Evolutionary conservation across 2,329 filamentous ascomycete species (phyloP).

Genomic region (Colletotrichum brevisporum): DNA sequence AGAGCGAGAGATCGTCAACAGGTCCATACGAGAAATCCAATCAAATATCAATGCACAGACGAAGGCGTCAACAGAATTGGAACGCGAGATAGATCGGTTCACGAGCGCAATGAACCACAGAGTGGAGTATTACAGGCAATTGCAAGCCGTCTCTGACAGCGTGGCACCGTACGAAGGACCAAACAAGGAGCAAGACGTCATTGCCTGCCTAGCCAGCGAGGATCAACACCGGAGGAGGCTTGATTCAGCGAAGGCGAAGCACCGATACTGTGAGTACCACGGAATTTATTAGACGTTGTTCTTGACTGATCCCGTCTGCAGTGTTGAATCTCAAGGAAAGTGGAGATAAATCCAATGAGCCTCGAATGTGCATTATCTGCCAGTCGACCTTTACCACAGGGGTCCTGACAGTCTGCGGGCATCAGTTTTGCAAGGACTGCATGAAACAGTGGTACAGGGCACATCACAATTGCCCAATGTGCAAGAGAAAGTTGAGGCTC

Average conservation of each 20-base stretch:
- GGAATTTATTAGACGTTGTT: no score
- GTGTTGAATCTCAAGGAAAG: slow-evolving; percentile 68
- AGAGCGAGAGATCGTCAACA: slow-evolving; percentile 76
- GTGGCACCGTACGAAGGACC: slow-evolving; percentile 81
- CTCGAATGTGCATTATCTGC: slow-evolving; percentile 89
- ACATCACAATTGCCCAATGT: slow-evolving; percentile 85
- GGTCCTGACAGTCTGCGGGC: slow-evolving; percentile 87
- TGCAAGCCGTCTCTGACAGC: slow-evolving; percentile 92
- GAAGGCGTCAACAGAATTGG: slow-evolving; percentile 64
- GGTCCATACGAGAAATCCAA: slow-evolving; percentile 74
- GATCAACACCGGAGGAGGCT: slow-evolving; percentile 70
- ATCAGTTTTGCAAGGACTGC: slow-evolving; percentile 93
- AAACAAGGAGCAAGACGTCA: slow-evolving; percentile 65
- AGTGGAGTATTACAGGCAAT: slow-evolving; percentile 89
- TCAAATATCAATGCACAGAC: slow-evolving; percentile 64
- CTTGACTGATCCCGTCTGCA: slow-evolving; percentile 42
- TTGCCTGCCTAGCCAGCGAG: slow-evolving; percentile 60
- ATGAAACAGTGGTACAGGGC: slow-evolving; percentile 83
- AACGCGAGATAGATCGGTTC: slow-evolving; percentile 83
- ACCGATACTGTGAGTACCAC: slow-evolving; percentile 74
- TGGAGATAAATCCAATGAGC: slow-evolving; percentile 74
- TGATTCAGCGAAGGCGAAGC: slow-evolving; percentile 76
- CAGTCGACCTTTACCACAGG: slow-evolving; percentile 82
- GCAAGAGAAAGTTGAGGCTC: slow-evolving; percentile 77
- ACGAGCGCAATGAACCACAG: slow-evolving; percentile 85